phyloP scores from a whole-genome alignment of 345 rosid genomes.

The Citrus cavaleriei region DNA sequence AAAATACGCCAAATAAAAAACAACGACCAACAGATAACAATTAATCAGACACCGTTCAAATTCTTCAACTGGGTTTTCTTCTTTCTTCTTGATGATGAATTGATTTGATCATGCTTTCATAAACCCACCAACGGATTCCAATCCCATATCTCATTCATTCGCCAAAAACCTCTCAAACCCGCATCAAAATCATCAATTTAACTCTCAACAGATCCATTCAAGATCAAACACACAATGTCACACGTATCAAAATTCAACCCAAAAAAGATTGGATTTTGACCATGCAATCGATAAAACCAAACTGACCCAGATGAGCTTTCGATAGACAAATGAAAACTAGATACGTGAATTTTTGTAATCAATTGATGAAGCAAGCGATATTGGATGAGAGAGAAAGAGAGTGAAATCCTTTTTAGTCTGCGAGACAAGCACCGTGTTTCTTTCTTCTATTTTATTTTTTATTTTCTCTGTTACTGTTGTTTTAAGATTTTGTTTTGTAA shows the following conservation, averaged over 20 bases:
- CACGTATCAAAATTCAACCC: not conserved
- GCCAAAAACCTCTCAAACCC: conserved; percentile 24
- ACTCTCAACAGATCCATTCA: conserved; percentile 40
- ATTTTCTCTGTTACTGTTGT: not conserved
- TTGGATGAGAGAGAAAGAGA: not conserved
- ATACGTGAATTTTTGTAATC: not conserved
- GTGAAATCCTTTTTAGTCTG: conserved; percentile 4
- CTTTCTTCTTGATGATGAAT: not conserved
- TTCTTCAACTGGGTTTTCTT: conserved; percentile 20
- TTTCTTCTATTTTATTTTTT: not conserved
- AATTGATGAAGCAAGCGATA: not conserved
- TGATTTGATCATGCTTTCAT: conserved; percentile 13
- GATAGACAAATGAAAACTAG: no score
- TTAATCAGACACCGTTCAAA: conserved; percentile 26
- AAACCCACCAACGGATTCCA: conserved; percentile 61
- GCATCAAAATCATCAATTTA: conserved; percentile 31
- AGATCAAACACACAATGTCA: conserved; percentile 16
- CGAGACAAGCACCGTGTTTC: conserved; percentile 11
- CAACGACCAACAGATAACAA: not conserved
- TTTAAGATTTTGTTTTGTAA: conserved; percentile 7
- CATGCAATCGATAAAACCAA: not conserved
- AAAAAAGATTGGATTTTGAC: conserved; percentile 8
- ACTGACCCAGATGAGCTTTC: not conserved
- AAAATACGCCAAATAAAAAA: not conserved
- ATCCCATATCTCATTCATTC: conserved; percentile 64